phyloP scores from a whole-genome alignment of 2,329 filamentous ascomycete species.

The Sclerotinia subarctica region DNA sequence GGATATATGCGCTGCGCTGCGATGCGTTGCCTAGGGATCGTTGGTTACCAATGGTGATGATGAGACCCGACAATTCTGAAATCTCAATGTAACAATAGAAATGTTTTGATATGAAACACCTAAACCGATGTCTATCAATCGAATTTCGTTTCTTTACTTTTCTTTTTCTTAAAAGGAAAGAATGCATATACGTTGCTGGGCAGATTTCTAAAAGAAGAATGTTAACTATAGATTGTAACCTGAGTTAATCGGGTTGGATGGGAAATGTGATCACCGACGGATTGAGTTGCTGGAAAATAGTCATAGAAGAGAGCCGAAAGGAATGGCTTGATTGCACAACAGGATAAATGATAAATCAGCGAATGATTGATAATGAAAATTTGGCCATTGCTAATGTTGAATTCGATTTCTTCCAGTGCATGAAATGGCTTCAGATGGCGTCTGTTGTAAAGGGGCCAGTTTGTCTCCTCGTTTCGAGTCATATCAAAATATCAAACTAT shows the following conservation, averaged over 20 bases:
- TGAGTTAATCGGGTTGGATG: not conserved
- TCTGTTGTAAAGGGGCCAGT: constrained; percentile 5
- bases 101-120: constrained; percentile 1
- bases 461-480: not conserved
- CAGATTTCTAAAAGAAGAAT: constrained; percentile 2
- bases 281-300: constrained; percentile 3
- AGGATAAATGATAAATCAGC: not conserved
- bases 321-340: not conserved
- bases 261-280: not conserved
- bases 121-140: not conserved
- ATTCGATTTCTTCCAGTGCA: constrained; percentile 6
- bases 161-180: not conserved
- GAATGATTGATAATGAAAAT: not conserved
- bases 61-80: constrained; percentile 15
- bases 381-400: not conserved
- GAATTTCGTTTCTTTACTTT: not conserved
- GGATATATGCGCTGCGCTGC: not conserved
- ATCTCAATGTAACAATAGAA: not conserved
- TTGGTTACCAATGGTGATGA: constrained; percentile 20
- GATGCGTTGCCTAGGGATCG: constrained; percentile 11
- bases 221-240: not conserved
- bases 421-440: constrained; percentile 14
- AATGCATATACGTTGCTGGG: not conserved
- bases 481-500: not conserved
- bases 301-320: constrained; percentile 5